Evolutionary conservation across 2,329 filamentous ascomycete species (phyloP), one percentile per base, ranked within the genome.

Genomic region (Gnomoniopsis sp.): DNA sequence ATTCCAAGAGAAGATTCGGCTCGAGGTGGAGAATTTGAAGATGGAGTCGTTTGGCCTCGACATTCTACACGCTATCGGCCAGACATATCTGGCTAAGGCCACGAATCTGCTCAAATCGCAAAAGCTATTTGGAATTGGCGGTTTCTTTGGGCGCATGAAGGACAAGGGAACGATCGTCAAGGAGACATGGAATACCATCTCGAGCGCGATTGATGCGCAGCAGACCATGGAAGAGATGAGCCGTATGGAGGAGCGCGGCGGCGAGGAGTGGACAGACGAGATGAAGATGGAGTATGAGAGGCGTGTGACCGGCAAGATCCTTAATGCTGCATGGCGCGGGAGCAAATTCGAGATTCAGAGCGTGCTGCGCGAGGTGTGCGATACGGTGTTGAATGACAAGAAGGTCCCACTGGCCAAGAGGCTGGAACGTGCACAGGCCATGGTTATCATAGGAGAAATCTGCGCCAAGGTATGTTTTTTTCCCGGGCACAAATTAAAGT

Each of bases 181-280:
- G 81, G 95, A 99, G 70, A 98, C 95, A 1, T 99, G 95, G 95
- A 93, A 90, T 70, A 99, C 95, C 33, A 97, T 99, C 71, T 92
- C 88, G 63, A 96, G 91, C 53, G 95, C 95, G 43, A 96, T 99
- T 65, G 93, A 97, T 70, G 95, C 95, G 26, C 95, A 99, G 78
- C 89, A 96, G 79, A 96, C 93, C 61, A 96, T 99, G 86, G 93
- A 99, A 78, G 93, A 97, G 74, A 98, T 99, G 95, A 93, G 92
- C 56, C 92, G 93, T 73, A 82, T 93, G 75, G 95, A 99, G 77
- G 90, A 97, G 79, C 88, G 88, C 69, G 95, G 93, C 55, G 95
- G 95, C 52, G 95, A 97, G 57, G 92, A 96, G 62, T 99, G 95
- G 95, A 98, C 95, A 1, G 95, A 99, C 63, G 95, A 98, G 85